Base-by-base conservation (phyloP, 83 land plant genomes). In the Thuja plicata region DNA sequence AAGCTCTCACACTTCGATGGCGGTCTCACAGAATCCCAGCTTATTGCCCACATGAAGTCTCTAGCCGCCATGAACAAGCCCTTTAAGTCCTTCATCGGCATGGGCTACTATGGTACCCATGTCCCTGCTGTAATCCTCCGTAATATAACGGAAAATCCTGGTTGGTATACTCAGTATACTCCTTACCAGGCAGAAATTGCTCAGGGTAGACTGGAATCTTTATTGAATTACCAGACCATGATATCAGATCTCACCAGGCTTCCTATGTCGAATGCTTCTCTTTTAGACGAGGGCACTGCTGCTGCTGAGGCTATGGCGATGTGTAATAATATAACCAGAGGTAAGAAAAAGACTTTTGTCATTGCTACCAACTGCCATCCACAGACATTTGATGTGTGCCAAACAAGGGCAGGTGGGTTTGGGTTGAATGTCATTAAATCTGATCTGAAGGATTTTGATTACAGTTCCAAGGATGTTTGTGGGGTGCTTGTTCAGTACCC, bases 101-200 rank as follows among this genome's bases (percentile, higher is more conserved):
- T 98, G 99, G 99, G 99, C 5, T 98, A 98, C 90, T 96, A 97
- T 89, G 92, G 92, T 90, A 98, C 99, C 70, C 85, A 37, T 87
- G 99, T 98, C 30, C 99, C 99, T 11, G 94, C 95, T 62, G 99
- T 98, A 27, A 97, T 98, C 43, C 91, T 98, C 85, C 92, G 99
- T 66, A 98, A 98, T 89, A 95, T 98, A 27, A 90, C 97, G 95
- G 99, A 98, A 93, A 98, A 98, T 90, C 99, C 99, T 0, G 99
- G 95, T 4, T 97, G 99, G 99, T 98, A 98, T 89, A 98, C 99
- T 5, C 99, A 98, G 95, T 98, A 98, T 89, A 98, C 99, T 3
- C 99, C 99, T 8, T 98, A 98, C 93, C 99, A 98, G 91, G 99
- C 99, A n/a, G 99, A 98, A 91, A 96, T 98, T 62, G 93, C 99